Base-by-base conservation (phyloP, 768 basidiomycete genomes). In the Mycena belliarum region DNA sequence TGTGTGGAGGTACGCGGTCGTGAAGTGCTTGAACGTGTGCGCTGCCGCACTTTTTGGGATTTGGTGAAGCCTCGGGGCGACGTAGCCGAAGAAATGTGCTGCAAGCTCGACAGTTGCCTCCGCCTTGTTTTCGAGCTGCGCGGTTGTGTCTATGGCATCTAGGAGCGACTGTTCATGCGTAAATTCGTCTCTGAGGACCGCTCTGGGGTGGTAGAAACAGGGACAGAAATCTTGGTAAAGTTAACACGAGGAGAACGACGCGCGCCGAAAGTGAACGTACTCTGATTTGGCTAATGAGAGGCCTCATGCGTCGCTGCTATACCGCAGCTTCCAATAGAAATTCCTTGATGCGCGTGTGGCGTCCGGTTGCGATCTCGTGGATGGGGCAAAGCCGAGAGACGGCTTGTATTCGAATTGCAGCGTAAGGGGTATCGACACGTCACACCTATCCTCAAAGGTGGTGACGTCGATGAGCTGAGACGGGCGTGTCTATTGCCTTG, bases 181-280 rank as follows among this genome's bases (percentile, higher is more conserved):
- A 71, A 96, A 98, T 58, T 95, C 91, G 68, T 97, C 94, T 67
- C 90, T 81, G 55, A 96, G 84, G 68, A 95, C 86, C 76, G 95
- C 94, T 94, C 86, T 63, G 78, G 62, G 37, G 78, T 75, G n/a
- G 91, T 86, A 44, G 93, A 87, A 57, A 97, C 90, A 44, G 92
- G 93, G 72, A 98, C 86, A 61, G 90, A 88, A 60, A 96, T 72
- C 92, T 94, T 64, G 47, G 41, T 32, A 55, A 55, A 33, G 35
- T 46, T 33, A 56, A 51, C 44, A 49, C 26, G 40, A 41, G 57
- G n/a, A 23, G 8, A 23, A 42, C 49, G 61, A 53, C 51, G 63
- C 46, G 55, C 38, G 58, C 15, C 8, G 10, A 55, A 54, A 28
- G 7, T 38, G 37, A 6, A 77, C 79, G 52, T 58, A 84, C 82